Evolutionary conservation across 2,329 filamentous ascomycete genomes (phyloP).

Genomic region (Aspergillus brunneoviolaceus): DNA sequence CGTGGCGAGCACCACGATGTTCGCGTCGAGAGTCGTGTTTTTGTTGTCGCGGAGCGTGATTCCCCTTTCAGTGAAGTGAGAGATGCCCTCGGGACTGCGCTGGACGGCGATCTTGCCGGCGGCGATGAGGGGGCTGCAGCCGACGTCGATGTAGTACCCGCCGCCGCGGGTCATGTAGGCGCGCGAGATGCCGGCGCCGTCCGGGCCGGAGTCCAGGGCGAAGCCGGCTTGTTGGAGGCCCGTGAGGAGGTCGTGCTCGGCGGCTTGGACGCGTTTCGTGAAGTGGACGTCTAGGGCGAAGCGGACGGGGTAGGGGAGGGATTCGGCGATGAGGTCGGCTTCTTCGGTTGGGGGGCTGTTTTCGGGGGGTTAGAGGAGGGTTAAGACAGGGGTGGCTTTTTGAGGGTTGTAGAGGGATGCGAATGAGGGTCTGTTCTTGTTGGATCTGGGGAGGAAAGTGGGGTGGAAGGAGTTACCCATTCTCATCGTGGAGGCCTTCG

Average conservation of each 20-base stretch:
- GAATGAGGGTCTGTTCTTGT: not conserved
- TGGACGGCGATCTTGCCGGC: slow-evolving; percentile 63
- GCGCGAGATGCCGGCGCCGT: slow-evolving; percentile 43
- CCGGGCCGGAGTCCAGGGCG: slow-evolving; percentile 39
- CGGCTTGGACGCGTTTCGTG: slow-evolving; percentile 42
- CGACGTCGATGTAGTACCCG: slow-evolving; percentile 62
- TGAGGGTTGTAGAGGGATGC: not conserved
- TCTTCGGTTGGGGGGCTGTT: slow-evolving; percentile 50
- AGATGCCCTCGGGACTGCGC: slow-evolving; percentile 55
- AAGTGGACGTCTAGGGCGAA: slow-evolving; percentile 46
- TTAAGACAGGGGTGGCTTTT: not conserved
- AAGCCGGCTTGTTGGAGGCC: slow-evolving; percentile 52
- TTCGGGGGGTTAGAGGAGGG: not conserved
- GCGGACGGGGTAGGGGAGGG: slow-evolving; percentile 49
- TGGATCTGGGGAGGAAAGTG: not conserved
- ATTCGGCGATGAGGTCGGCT: slow-evolving; percentile 50
- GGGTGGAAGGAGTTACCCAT: slow-evolving; percentile 25
- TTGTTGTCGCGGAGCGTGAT: slow-evolving; percentile 50
- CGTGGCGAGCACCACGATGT: slow-evolving; percentile 64
- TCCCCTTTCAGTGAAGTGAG: slow-evolving; percentile 49
- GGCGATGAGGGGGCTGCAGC: slow-evolving; percentile 54
- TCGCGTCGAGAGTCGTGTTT: slow-evolving; percentile 53
- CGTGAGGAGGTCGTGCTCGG: slow-evolving; percentile 46
- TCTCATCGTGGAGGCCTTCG: slow-evolving; percentile 49
- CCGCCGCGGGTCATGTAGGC: slow-evolving; percentile 52